Conservation (phyloP, 352 stramenopile species). For the Phytophthora podocarpi region DNA sequence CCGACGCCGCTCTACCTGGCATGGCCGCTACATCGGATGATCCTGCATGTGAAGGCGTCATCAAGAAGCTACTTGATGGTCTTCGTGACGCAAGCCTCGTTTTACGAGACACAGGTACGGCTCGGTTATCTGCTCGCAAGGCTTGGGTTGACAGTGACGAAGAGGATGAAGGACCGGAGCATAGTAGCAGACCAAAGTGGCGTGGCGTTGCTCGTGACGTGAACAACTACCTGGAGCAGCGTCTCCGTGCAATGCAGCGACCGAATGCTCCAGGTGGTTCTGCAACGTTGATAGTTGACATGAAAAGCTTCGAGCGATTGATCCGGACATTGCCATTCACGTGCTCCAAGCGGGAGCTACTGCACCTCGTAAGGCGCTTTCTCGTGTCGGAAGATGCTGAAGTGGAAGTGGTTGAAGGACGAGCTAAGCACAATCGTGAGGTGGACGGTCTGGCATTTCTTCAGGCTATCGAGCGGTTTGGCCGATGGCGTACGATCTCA, state of each 20-base stretch:
- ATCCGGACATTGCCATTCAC: constrained; percentile 46
- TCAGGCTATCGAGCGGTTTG: constrained; percentile 41
- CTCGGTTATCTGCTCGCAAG: constrained; percentile 5
- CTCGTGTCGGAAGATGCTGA: background rate
- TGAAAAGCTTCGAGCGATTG: constrained; percentile 45
- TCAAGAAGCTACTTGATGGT: constrained; percentile 60
- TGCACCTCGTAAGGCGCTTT: constrained; percentile 34
- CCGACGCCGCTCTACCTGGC: constrained; percentile 8
- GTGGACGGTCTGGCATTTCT: constrained; percentile 48
- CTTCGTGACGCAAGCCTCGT: constrained; percentile 35
- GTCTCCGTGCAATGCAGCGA: constrained; percentile 33
- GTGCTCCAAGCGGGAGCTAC: constrained; percentile 43
- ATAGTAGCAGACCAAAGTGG: constrained; percentile 35
- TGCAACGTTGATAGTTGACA: constrained; percentile 25
- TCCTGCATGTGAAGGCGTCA: constrained; percentile 44
- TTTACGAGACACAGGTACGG: background rate
- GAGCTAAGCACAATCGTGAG: background rate
- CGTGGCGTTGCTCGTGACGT: constrained; percentile 55
- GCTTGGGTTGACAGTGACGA: constrained; percentile 33
- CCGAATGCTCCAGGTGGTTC: no score
- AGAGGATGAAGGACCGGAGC: constrained; percentile 8
- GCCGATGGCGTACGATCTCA: constrained; percentile 36
- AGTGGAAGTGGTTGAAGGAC: background rate
- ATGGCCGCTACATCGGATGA: constrained; percentile 18
- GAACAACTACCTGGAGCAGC: constrained; percentile 44